Evolutionary conservation across 2,329 filamentous ascomycete species (phyloP).

Genomic region (Zymoseptoria brevis): DNA sequence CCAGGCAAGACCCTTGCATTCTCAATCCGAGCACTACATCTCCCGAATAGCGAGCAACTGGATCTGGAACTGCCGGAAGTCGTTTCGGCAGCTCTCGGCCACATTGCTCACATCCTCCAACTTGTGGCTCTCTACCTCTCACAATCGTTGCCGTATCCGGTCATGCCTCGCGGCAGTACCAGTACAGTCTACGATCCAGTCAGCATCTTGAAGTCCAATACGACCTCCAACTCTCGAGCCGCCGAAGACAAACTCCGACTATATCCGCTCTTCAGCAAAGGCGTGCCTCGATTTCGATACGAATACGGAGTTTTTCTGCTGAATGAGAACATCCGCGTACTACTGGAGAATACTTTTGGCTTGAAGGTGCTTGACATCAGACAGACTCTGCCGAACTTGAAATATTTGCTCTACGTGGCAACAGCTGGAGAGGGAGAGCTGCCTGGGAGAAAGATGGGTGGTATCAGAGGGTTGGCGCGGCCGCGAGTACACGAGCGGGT

Average conservation of each 20-base stretch:
- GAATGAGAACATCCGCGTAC: constrained; percentile 83
- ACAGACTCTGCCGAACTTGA: constrained; percentile 86
- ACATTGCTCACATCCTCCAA: constrained; percentile 66
- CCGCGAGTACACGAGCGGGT: constrained; percentile 11
- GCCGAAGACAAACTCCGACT: constrained; percentile 30
- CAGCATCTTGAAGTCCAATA: constrained; percentile 23
- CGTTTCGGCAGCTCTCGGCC: constrained; percentile 73
- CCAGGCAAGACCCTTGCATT: constrained; percentile 63
- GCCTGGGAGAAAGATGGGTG: constrained; percentile 48
- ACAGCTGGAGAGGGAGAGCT: constrained; percentile 65
- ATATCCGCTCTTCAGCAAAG: constrained; percentile 72
- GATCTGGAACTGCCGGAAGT: constrained; percentile 63
- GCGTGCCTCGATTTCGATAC: constrained; percentile 72
- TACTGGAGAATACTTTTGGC: constrained; percentile 54
- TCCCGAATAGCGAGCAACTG: constrained; percentile 69
- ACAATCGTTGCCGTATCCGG: constrained; percentile 70
- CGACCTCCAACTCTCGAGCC: constrained; percentile 12
- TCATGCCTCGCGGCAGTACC: constrained; percentile 64
- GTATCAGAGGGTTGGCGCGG: constrained; percentile 40
- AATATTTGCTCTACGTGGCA: constrained; percentile 83
- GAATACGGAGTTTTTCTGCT: constrained; percentile 95
- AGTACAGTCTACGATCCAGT: constrained; percentile 72
- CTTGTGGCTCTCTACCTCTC: constrained; percentile 75
- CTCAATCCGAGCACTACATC: constrained; percentile 66
- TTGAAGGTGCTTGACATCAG: constrained; percentile 80